Evolutionary conservation across 345 rosid species (phyloP), one percentile per base, ranked within the genome.

Genomic region (Cochlearia excelsa): DNA sequence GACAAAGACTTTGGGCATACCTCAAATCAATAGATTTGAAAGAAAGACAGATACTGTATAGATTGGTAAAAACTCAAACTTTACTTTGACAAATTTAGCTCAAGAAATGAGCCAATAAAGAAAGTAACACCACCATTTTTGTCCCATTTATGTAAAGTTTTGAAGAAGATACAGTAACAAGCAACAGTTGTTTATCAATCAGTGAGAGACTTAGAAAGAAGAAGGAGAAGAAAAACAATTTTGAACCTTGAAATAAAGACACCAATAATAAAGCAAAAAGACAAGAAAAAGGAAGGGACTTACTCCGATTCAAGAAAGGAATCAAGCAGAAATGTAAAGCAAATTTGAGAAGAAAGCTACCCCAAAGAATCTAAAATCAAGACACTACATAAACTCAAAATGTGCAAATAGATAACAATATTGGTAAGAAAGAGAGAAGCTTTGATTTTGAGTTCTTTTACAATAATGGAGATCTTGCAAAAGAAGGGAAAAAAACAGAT

Each of bases 291-390:
- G 29, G 35, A 3, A 10, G 1, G 9, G 57, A 70, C 74, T 70
- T 63, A 70, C 69, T 38, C 26, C 3, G 57, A 61, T 48, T 61
- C 69, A 70, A 39, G 74, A 57, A 70, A 70, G 49, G 74, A 70
- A 70, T 70, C 65, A 70, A 69, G 54, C 5, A 39, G 41, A 27
- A 53, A 51, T 5, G 47, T 5, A 27, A 51, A 52, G 51, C 41
- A 41, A 57, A 41, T 16, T 31, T 48, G 57, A 41, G 38, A 57
- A 26, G 49, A 30, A 48, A 47, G 33, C 11, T 10, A 46, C 51
- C 23, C 57, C 9, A 1, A 59, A 50, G 58, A 42, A 3, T 45
- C 26, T 33, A 44, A 44, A 46, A 33, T 5, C 42, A 16, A 57
- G 57, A 7, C 51, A 57, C 65, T 23, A 31, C 53, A 67, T 58